Conservation (phyloP, 73 alveolate genomes). For the Breviolum minutum region DNA sequence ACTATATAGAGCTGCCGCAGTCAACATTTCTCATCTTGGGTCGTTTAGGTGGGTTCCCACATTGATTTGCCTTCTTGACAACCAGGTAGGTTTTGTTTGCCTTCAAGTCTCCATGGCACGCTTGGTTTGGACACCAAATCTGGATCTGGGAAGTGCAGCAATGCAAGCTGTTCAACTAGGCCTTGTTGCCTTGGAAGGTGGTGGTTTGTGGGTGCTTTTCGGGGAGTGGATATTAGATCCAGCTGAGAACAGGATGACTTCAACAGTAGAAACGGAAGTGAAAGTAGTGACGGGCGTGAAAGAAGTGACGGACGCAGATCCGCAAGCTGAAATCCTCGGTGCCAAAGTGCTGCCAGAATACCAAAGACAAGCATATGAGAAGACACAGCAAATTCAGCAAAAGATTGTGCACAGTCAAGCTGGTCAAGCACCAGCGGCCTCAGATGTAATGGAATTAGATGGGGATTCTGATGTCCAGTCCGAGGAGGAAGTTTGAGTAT, state of each 20-base stretch:
- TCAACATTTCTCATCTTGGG: too few species aligned
- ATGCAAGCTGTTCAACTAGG: conserved; percentile 8
- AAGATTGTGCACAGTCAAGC: background rate
- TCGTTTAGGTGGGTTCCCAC: too few species aligned
- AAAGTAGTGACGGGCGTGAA: background rate
- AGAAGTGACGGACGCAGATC: background rate
- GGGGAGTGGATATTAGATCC: conserved; percentile 22
- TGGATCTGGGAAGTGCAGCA: conserved; percentile 43
- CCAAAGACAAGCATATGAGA: background rate
- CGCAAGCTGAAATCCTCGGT: background rate
- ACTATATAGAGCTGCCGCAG: too few species aligned
- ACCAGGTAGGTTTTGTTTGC: background rate
- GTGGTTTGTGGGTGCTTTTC: background rate
- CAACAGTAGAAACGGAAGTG: background rate
- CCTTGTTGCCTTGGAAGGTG: background rate
- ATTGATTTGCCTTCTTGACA: too few species aligned
- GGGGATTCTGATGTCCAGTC: background rate
- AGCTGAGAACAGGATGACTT: background rate
- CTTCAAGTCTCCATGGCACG: conserved; percentile 2
- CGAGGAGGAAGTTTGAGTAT: conserved; percentile 12
- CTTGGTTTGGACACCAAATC: background rate
- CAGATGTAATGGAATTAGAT: background rate
- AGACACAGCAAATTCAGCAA: conserved; percentile 25
- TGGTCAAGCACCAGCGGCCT: background rate
- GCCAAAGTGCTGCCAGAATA: background rate